phyloP scores from a whole-genome alignment of 768 basidiomycete genomes.

The Tricholoma terreum region DNA sequence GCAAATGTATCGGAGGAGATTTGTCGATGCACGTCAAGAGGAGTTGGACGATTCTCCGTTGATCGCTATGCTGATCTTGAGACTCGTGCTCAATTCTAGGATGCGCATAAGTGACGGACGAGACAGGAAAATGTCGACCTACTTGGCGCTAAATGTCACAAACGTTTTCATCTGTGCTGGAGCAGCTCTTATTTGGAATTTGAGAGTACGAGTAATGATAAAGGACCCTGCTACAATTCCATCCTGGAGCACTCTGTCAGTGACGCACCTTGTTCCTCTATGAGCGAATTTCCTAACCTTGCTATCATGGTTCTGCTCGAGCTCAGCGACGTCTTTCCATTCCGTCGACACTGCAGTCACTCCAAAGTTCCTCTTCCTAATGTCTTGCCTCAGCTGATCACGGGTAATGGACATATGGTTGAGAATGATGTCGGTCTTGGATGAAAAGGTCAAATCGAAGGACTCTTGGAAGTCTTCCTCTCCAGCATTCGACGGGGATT shows the following conservation, averaged over 20 bases:
- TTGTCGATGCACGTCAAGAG: constrained; percentile 30
- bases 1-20: constrained; percentile 31
- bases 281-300: constrained; percentile 3
- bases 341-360: constrained; percentile 21
- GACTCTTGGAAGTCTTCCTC: constrained; percentile 10
- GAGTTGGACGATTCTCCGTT: constrained; percentile 31
- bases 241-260: too few species aligned
- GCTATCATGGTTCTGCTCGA: constrained; percentile 9
- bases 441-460: constrained; percentile 31
- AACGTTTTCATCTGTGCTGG: constrained; percentile 33
- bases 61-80: constrained; percentile 11
- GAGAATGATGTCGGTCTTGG: constrained; percentile 28
- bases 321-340: constrained; percentile 36
- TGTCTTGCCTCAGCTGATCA: constrained; percentile 25
- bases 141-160: constrained; percentile 41
- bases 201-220: constrained; percentile 36
- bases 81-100: constrained; percentile 24
- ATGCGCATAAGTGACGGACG: background rate
- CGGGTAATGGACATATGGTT: constrained; percentile 27
- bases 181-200: constrained; percentile 37
- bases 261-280: background rate
- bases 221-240: constrained; percentile 39
- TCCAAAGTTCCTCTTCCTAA: constrained; percentile 18
- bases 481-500: constrained; percentile 6
- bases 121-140: constrained; percentile 23